phyloP scores from a whole-genome alignment of 192 early-diverging fungal species.

The Ambispora gerdemannii region DNA sequence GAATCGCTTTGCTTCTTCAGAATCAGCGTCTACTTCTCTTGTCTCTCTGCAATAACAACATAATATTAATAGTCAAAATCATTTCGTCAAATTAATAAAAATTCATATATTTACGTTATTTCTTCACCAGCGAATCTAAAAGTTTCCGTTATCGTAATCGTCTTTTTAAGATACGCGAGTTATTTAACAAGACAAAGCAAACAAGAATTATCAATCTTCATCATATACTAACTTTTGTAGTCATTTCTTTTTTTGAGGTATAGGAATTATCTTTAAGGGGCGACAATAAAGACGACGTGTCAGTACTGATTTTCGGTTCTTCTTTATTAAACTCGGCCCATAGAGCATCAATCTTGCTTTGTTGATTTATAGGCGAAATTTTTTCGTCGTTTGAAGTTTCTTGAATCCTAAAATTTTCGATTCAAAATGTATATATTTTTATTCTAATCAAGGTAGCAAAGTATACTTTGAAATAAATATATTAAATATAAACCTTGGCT shows the following conservation, averaged over 20 bases:
- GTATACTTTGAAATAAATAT: too few relatives aligned
- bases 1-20: conserved; percentile 37
- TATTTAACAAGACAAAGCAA: neutral
- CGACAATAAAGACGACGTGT: too few relatives aligned
- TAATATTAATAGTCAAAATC: neutral
- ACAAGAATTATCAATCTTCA: neutral
- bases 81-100: neutral
- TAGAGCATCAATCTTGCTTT: neutral
- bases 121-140: neutral
- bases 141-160: neutral
- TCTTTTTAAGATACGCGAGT: neutral
- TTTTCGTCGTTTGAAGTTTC: too few relatives aligned
- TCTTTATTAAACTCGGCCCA: neutral
- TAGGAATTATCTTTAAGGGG: neutral
- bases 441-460: too few relatives aligned
- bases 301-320: too few relatives aligned
- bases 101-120: neutral
- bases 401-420: too few relatives aligned
- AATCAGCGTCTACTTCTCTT: conserved; percentile 39
- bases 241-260: neutral
- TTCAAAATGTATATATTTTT: too few relatives aligned
- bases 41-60: conserved; percentile 22
- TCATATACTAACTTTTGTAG: neutral
- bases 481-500: too few relatives aligned
- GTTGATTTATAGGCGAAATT: neutral